A percentile compares a stretch with the other conserved stretches of the same genome.
These are phyloP conservation scores for Chlorokybus atmophyticus DNA, from an alignment of 139 green algal genomes.

Conservation along the genomic window DNA sequence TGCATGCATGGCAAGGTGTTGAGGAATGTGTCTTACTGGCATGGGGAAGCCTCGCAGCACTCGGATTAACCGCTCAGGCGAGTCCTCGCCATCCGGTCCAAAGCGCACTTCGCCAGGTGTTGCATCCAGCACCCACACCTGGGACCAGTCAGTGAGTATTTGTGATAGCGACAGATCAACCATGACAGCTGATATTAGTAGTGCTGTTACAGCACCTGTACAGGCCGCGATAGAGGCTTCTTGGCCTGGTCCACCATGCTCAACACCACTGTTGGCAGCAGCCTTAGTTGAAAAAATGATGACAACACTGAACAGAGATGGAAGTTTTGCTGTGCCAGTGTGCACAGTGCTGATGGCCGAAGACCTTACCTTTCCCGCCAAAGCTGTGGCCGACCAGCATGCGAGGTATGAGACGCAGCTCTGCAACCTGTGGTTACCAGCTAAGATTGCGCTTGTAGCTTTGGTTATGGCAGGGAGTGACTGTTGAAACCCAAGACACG, in stretches of 20 bases:
- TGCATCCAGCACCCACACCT: constrained; percentile 80
- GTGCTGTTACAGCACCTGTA: too few species aligned
- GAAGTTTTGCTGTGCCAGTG: too few species aligned
- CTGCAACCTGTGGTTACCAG: constrained; percentile 6
- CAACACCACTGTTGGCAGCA: constrained; percentile 63
- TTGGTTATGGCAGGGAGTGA: neutral
- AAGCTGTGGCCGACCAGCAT: constrained; percentile 84
- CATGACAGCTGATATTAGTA: too few species aligned
- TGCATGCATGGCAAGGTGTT: too few species aligned
- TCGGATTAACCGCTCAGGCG: constrained; percentile 60
- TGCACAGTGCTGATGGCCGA: too few species aligned
- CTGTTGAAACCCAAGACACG: neutral
- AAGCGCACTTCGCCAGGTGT: constrained; percentile 61
- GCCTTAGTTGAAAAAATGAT: too few species aligned
- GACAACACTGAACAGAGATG: too few species aligned
- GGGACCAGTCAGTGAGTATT: constrained; percentile 1
- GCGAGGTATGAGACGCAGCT: constrained; percentile 67
- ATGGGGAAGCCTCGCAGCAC: constrained; percentile 42
- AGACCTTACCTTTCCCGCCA: constrained; percentile 64
- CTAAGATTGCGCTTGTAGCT: neutral
- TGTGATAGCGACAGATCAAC: too few species aligned
- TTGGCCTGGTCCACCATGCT: constrained; percentile 77
- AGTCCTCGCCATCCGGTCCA: constrained; percentile 41
- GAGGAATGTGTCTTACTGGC: neutral
- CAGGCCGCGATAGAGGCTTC: constrained; percentile 40